Evolutionary conservation across 1,139 yeast genomes (phyloP).

Genomic region (Candida albicans): DNA sequence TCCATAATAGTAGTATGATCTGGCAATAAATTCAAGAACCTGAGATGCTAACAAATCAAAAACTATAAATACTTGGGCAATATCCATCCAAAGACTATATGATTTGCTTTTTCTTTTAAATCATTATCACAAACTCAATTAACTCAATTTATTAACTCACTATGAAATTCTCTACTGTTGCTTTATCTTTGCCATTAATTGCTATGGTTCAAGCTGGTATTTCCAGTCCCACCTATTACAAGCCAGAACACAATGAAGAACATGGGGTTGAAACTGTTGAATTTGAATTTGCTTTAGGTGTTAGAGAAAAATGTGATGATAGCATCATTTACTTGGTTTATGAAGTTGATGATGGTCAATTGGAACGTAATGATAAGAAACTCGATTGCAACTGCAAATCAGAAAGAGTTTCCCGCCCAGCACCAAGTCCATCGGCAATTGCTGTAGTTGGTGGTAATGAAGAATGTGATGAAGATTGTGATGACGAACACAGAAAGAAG

Average conservation of each 20-base stretch:
- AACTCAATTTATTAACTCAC: background rate
- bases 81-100: background rate
- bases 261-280: background rate
- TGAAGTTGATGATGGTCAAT: constrained; percentile 10
- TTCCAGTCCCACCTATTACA: background rate
- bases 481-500: no score
- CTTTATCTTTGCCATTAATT: background rate
- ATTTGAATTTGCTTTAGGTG: background rate
- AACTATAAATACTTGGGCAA: background rate
- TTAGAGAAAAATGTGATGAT: constrained; percentile 5
- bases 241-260: no score
- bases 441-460: background rate
- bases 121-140: no score
- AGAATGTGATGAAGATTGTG: background rate
- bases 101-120: background rate
- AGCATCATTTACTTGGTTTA: constrained; percentile 4
- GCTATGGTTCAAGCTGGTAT: background rate
- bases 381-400: background rate
- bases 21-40: no score
- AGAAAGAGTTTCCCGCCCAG: no score
- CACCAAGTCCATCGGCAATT: no score
- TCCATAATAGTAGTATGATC: no score
- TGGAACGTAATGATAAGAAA: constrained; percentile 2
- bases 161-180: background rate
- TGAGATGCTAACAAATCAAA: no score